Evolutionary conservation across 441 rosid species (phyloP).

Genomic region (Mallotus repandus): DNA sequence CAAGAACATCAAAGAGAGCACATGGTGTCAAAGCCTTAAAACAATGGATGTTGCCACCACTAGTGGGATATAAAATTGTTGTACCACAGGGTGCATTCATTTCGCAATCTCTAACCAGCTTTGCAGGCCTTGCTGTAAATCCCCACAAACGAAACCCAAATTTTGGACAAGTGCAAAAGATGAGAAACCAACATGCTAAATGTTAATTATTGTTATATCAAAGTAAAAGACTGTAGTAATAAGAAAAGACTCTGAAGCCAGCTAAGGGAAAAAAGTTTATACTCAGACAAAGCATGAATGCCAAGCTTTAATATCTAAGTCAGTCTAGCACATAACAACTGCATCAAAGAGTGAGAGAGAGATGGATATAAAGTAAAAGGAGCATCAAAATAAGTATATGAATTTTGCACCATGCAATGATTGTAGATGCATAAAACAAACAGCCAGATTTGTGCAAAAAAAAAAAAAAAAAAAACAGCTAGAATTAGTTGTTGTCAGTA

Average conservation of each 20-base stretch:
- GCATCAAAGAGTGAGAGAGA: not conserved
- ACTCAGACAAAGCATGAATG: not conserved
- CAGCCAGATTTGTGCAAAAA: not conserved
- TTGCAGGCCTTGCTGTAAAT: slow-evolving; percentile 46
- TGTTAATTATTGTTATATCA: not conserved
- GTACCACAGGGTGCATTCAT: slow-evolving; percentile 42
- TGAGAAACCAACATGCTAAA: not conserved
- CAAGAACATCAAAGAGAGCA: slow-evolving; percentile 46
- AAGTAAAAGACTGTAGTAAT: not conserved
- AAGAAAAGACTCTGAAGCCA: not conserved
- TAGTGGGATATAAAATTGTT: slow-evolving; percentile 42
- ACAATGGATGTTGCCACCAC: slow-evolving; percentile 49
- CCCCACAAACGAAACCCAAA: slow-evolving; percentile 14
- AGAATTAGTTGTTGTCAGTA: not conserved
- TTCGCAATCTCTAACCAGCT: slow-evolving; percentile 41
- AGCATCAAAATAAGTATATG: not conserved
- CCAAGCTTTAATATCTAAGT: not conserved
- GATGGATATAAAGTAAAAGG: no score
- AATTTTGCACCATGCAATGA: not conserved
- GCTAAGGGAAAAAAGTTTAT: no score
- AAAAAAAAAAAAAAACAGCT: not conserved
- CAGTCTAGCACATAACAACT: not conserved
- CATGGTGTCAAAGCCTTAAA: slow-evolving; percentile 46
- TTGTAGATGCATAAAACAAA: not conserved
- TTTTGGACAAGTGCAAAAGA: not conserved